Evolutionary conservation across 176 grass and related monocot genomes (phyloP).

Genomic region (Carex parvula): DNA sequence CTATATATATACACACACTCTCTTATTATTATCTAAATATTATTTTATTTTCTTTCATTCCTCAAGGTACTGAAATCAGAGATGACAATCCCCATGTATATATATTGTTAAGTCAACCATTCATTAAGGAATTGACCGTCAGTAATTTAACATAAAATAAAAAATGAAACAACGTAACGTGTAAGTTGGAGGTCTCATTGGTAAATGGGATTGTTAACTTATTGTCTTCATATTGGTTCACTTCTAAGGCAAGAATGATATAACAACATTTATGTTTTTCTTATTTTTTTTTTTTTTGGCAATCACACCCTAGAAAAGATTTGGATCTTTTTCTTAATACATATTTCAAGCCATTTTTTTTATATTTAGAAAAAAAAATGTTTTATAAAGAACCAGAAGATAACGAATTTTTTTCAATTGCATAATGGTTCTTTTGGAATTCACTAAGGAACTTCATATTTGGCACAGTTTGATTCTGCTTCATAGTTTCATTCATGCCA

Average conservation of each 20-base stretch:
- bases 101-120: neutral
- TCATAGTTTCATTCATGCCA: too few species aligned
- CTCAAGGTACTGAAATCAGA: neutral
- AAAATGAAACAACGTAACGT: constrained; percentile 17
- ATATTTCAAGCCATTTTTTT: too few species aligned
- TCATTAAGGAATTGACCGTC: neutral
- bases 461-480: too few species aligned
- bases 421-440: too few species aligned
- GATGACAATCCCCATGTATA: neutral
- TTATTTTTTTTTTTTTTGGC: neutral
- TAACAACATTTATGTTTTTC: neutral
- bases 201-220: constrained; percentile 18
- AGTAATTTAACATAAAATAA: neutral
- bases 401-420: too few species aligned
- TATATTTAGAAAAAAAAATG: too few species aligned
- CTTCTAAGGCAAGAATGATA: constrained; percentile 22
- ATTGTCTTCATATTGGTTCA: neutral
- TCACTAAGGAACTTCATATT: too few species aligned
- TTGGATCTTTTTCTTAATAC: neutral
- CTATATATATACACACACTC: too few species aligned
- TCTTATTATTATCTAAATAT: too few species aligned
- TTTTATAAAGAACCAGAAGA: too few species aligned
- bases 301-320: neutral
- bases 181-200: constrained; percentile 21
- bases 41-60: neutral